Conservation (phyloP, 169 alveolate species). For the Eimeria tenella region DNA sequence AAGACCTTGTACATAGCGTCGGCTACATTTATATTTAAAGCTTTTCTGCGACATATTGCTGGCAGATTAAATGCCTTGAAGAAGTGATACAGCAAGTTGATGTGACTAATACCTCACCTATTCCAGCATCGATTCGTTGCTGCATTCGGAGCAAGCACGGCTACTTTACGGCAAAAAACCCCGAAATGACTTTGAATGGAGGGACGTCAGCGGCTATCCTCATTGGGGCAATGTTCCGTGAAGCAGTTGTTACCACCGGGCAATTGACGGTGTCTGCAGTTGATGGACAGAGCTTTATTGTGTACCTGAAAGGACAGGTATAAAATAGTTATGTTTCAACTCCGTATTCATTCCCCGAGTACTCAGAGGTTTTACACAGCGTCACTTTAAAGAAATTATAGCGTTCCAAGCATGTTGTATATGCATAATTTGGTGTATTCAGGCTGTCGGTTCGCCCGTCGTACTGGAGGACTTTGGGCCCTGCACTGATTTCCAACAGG, state of each 20-base stretch:
- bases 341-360: not conserved
- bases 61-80: conserved; percentile 82
- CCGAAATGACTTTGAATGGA: conserved; percentile 91
- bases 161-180: conserved; percentile 90
- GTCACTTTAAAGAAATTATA: no score
- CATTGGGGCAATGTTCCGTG: conserved; percentile 94
- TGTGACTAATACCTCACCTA: conserved; percentile 93
- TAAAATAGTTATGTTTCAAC: not conserved
- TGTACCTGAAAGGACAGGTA: conserved; percentile 81
- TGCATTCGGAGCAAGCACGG: conserved; percentile 91
- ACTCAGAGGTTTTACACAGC: no score
- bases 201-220: conserved; percentile 90
- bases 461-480: conserved; percentile 40
- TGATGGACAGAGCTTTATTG: conserved; percentile 93
- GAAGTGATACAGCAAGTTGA: conserved; percentile 88
- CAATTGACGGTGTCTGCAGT: conserved; percentile 91
- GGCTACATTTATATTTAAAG: not conserved
- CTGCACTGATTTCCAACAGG: conserved; percentile 59
- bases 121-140: conserved; percentile 94
- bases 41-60: not conserved
- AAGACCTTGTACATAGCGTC: no score
- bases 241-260: conserved; percentile 91
- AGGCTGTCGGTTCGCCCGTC: conserved; percentile 69
- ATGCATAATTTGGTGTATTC: not conserved
- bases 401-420: no score